phyloP scores from a whole-genome alignment of 2,329 filamentous ascomycete genomes.

The Cladophialophora immunda region DNA sequence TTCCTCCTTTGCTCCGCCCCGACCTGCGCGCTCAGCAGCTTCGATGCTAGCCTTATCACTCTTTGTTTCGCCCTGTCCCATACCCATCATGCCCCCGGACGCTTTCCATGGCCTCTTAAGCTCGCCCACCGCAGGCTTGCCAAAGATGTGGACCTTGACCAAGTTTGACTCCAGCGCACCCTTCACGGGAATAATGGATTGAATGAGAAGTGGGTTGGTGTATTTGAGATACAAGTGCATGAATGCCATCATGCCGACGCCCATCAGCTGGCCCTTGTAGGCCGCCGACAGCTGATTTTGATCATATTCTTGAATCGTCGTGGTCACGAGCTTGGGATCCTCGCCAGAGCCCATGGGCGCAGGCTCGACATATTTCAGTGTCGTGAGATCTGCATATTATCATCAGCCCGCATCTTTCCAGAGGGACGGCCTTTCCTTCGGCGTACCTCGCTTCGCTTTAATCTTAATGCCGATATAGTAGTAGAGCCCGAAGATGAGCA shows the following conservation, averaged over 20 bases:
- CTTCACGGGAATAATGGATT: slow-evolving; percentile 98
- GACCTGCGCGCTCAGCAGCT: slow-evolving; percentile 58
- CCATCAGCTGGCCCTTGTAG: slow-evolving; percentile 93
- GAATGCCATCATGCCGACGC: slow-evolving; percentile 95
- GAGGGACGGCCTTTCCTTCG: not conserved
- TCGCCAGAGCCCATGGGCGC: slow-evolving; percentile 91
- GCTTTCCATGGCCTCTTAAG: slow-evolving; percentile 97
- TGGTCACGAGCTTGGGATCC: slow-evolving; percentile 95
- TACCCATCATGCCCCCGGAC: slow-evolving; percentile 80
- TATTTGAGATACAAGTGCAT: slow-evolving; percentile 99
- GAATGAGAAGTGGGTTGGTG: slow-evolving; percentile 98
- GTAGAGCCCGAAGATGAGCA: slow-evolving; percentile 86
- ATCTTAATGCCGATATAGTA: slow-evolving; percentile 84
- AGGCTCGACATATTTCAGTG: slow-evolving; percentile 98
- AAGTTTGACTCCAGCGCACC: slow-evolving; percentile 93
- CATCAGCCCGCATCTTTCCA: not conserved
- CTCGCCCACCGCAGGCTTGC: slow-evolving; percentile 85
- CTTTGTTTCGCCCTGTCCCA: slow-evolving; percentile 74
- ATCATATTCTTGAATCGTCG: slow-evolving; percentile 96
- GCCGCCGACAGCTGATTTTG: slow-evolving; percentile 81
- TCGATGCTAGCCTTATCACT: slow-evolving; percentile 84
- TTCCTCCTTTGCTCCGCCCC: slow-evolving; percentile 61
- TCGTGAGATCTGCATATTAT: slow-evolving; percentile 78
- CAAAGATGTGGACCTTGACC: slow-evolving; percentile 93
- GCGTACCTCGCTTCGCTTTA: slow-evolving; percentile 94